Evolutionary conservation across 2,329 filamentous ascomycete genomes (phyloP), one percentile per base, ranked within the genome.

Genomic region (Phialophora macrospora): DNA sequence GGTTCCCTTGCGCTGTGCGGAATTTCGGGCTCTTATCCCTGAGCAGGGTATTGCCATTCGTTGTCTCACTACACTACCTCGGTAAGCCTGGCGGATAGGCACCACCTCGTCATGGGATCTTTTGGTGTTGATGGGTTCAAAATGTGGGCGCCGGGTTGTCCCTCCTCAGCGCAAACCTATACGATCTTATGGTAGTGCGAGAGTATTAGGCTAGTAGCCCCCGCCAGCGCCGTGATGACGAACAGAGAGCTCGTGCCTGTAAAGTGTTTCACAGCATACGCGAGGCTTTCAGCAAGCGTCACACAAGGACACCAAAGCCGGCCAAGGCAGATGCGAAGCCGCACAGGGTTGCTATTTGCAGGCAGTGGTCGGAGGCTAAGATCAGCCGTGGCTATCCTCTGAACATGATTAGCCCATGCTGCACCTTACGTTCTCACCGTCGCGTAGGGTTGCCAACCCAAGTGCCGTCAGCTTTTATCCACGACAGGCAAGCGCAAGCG

Each of bases 401-500:
- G 30, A 9, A 9, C 30, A 30, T 60, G 58, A 60, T 41, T 60
- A 41, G 58, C 34, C 46, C 44, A 59, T 34, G 41, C 22, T 48
- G 56, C 56, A 14, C 38, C 56, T 14, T 52, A 34, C 52, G 28
- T 38, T 38, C 58, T 41, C 58, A 60, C 30, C 30, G 46, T 52
- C 28, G 60, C 24, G n/a, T 60, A n/a, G 56, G 32, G 26, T 49
- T 30, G 41, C 57, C 57, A 20, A 22, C 20, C 17, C 59, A 48
- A 30, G 20, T 44, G 44, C 11, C 32, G 34, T 51, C 26, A 49
- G 49, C 60, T 56, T 60, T 52, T 62, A 60, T 5, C 66, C 60
- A 8, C 30, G 44, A 49, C n/a, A 28, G 66, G 66, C 57, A 68
- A 62, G 57, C 66, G 34, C 57, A 68, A 34, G 66, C 66, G 66